These are phyloP conservation scores for Leucocoprinus birnbaumii DNA, from an alignment of 768 basidiomycete genomes.

Conservation along the genomic window DNA sequence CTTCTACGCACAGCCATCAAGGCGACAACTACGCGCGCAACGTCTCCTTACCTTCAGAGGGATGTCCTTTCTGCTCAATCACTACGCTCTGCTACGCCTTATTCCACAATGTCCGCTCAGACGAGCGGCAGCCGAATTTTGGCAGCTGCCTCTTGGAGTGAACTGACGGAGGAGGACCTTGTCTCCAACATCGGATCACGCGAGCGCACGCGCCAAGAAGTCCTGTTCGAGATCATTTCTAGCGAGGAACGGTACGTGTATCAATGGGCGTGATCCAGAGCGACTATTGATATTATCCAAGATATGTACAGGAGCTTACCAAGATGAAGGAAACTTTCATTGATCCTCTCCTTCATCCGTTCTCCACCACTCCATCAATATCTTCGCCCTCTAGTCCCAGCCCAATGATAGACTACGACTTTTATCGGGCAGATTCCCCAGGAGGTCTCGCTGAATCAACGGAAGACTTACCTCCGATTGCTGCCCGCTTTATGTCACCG, in stretches of 20 bases:
- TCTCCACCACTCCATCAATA: conserved; percentile 43
- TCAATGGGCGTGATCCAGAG: conserved; percentile 1
- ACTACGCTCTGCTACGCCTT: conserved; percentile 78
- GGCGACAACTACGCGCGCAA: conserved; percentile 61
- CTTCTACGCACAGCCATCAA: conserved; percentile 31
- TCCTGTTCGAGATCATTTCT: conserved; percentile 93
- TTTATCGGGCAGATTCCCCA: conserved; percentile 67
- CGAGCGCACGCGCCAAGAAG: conserved; percentile 94
- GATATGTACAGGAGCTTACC: conserved; percentile 88
- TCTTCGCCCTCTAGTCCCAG: conserved; percentile 56
- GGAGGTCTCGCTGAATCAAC: conserved; percentile 48
- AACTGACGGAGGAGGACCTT: conserved; percentile 91
- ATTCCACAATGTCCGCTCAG: conserved; percentile 70
- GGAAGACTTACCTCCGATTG: conserved; percentile 82
- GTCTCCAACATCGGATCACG: conserved; percentile 91
- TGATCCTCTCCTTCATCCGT: conserved; percentile 85
- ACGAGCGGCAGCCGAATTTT: conserved; percentile 69
- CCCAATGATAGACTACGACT: conserved; percentile 54
- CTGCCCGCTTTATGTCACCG: conserved; percentile 87
- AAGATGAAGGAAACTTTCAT: conserved; percentile 95
- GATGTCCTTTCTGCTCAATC: conserved; percentile 60
- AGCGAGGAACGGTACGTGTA: conserved; percentile 84
- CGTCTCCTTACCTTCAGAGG: conserved; percentile 56
- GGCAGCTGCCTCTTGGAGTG: conserved; percentile 85
- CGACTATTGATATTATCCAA: conserved; percentile 28